A percentile compares a stretch with the other conserved stretches of the same genome.
Conservation (phyloP, 2,329 filamentous ascomycete genomes). For the Fusarium sp. region DNA sequence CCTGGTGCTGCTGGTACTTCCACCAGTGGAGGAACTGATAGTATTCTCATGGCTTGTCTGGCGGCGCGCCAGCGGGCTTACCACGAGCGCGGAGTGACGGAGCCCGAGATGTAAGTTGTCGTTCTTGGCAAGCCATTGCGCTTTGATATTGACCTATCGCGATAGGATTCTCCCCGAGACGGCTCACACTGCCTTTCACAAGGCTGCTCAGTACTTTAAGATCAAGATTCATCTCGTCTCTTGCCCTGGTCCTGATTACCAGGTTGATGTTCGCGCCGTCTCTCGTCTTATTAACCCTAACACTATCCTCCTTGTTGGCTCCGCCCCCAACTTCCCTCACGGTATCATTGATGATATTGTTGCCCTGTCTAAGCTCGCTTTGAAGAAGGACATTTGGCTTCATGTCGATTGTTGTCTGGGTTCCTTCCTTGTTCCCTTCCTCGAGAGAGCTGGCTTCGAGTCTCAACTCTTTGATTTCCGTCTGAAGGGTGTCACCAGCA, state of each 20-base stretch:
- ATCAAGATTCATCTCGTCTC: conserved; percentile 93
- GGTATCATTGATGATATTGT: conserved; percentile 97
- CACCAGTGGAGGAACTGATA: conserved; percentile 94
- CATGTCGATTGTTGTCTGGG: conserved; percentile 99
- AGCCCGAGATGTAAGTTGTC: conserved; percentile 87
- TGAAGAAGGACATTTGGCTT: conserved; percentile 83
- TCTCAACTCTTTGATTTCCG: conserved; percentile 92
- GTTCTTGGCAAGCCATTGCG: not conserved
- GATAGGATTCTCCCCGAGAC: conserved; percentile 91
- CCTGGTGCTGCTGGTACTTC: conserved; percentile 87
- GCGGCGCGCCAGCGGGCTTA: conserved; percentile 91
- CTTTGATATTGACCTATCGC: conserved; percentile 20
- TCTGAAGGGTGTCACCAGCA: conserved; percentile 92
- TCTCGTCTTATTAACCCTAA: conserved; percentile 92
- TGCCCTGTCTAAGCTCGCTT: conserved; percentile 83
- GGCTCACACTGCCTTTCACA: conserved; percentile 95
- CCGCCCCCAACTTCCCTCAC: conserved; percentile 97
- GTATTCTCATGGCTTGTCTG: conserved; percentile 94
- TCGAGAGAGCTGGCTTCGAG: conserved; percentile 94
- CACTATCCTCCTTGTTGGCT: conserved; percentile 92
- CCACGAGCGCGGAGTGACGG: conserved; percentile 84
- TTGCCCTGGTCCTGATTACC: conserved; percentile 87
- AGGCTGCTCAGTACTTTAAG: conserved; percentile 94
- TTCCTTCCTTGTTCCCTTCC: conserved; percentile 92
- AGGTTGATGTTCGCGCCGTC: conserved; percentile 83